A percentile compares a stretch with the other conserved stretches of the same genome.
These are phyloP conservation scores for Cordyceps pruinosa DNA, from an alignment of 2,329 filamentous ascomycete genomes.

Conservation along the genomic window DNA sequence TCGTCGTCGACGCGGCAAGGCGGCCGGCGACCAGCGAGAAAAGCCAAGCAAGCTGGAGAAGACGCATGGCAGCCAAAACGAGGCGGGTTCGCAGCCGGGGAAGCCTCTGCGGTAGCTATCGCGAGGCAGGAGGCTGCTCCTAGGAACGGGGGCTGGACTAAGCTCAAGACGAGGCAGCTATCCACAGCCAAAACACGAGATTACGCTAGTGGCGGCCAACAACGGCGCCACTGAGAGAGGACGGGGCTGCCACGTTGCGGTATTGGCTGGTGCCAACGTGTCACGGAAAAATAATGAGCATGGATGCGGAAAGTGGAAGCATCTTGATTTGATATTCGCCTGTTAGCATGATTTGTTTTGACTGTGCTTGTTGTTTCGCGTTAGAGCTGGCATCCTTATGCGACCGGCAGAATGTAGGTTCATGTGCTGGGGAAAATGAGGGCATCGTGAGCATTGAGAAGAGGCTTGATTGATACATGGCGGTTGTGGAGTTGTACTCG, in stretches of 20 bases:
- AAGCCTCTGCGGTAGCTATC: neutral
- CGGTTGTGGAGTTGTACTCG: too few species aligned
- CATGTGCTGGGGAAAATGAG: neutral
- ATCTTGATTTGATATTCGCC: neutral
- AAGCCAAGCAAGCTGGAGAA: neutral
- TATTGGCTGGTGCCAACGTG: neutral
- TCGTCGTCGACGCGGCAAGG: neutral
- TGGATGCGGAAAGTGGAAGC: neutral
- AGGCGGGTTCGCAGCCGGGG: neutral
- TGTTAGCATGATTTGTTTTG: neutral
- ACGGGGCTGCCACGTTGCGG: neutral
- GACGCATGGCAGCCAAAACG: neutral
- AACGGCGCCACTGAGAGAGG: neutral
- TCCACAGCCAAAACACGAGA: neutral
- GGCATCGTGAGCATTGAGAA: neutral
- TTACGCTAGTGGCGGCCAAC: neutral
- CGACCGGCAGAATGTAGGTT: neutral
- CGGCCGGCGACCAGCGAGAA: neutral
- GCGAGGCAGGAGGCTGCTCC: neutral
- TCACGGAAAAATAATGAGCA: neutral
- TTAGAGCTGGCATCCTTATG: neutral
- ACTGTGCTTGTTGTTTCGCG: neutral
- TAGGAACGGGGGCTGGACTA: neutral
- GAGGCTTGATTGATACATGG: too few species aligned
- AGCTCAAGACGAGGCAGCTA: neutral